Evolutionary conservation across 2,329 filamentous ascomycete species (phyloP).

Genomic region (Xylariomycetidae sp.): DNA sequence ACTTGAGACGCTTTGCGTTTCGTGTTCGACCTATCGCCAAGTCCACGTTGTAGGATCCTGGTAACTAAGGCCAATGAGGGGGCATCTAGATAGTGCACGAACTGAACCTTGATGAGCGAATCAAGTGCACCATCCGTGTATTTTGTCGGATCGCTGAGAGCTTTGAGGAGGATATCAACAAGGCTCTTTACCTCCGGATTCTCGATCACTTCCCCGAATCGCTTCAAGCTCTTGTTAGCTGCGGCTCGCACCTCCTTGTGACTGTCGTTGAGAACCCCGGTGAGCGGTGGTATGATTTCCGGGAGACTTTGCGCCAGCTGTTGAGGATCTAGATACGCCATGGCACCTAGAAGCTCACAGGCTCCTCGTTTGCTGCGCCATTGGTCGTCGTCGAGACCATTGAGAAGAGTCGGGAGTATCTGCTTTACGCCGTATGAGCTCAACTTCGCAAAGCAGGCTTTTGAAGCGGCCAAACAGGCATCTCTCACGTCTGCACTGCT

Average conservation of each 20-base stretch:
- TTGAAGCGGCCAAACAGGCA: slow-evolving; percentile 86
- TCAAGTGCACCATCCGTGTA: slow-evolving; percentile 95
- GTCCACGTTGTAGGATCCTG: slow-evolving; percentile 87
- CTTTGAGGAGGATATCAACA: slow-evolving; percentile 88
- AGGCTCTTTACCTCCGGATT: slow-evolving; percentile 96
- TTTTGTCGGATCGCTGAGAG: slow-evolving; percentile 93
- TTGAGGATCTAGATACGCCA: slow-evolving; percentile 96
- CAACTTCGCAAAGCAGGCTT: slow-evolving; percentile 86
- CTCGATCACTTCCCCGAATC: slow-evolving; percentile 96
- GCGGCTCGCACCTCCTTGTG: slow-evolving; percentile 94
- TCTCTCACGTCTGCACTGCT: slow-evolving; percentile 84
- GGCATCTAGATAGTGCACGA: slow-evolving; percentile 96
- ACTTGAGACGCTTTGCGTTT: slow-evolving; percentile 97
- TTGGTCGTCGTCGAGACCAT: slow-evolving; percentile 89
- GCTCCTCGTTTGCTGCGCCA: slow-evolving; percentile 99
- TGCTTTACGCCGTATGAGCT: slow-evolving; percentile 96
- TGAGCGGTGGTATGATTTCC: slow-evolving; percentile 94
- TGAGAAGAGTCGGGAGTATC: slow-evolving; percentile 84
- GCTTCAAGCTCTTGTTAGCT: slow-evolving; percentile 92
- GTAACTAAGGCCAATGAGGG: slow-evolving; percentile 93
- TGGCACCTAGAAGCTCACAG: slow-evolving; percentile 92
- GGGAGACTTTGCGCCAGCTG: slow-evolving; percentile 89
- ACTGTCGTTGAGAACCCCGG: slow-evolving; percentile 90
- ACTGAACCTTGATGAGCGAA: slow-evolving; percentile 93
- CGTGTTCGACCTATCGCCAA: slow-evolving; percentile 86